Conservation (phyloP, 768 basidiomycete species). For the Arthromyces matolae region DNA sequence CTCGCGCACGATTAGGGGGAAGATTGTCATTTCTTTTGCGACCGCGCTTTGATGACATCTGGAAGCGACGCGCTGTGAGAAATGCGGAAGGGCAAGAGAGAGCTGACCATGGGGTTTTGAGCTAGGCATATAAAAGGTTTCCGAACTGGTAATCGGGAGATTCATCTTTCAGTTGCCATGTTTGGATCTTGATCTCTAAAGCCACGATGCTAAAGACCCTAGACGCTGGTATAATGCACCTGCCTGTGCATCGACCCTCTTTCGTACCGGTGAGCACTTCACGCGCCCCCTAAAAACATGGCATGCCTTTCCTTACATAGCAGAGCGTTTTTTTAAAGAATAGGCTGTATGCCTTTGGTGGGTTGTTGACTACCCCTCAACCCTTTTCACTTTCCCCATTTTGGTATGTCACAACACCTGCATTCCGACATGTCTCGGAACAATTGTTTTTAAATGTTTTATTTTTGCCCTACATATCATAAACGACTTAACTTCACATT, state of each 20-base stretch:
- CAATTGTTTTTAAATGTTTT: background rate
- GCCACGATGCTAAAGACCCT: slow-evolving; percentile 7
- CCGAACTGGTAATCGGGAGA: slow-evolving; percentile 30
- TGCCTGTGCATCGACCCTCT: slow-evolving; percentile 5
- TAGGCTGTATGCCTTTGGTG: background rate
- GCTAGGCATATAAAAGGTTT: slow-evolving; percentile 41
- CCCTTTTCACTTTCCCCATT: slow-evolving; percentile 10
- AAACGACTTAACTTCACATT: slow-evolving; percentile 8
- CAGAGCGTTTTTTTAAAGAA: slow-evolving; percentile 1
- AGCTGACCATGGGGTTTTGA: slow-evolving; percentile 20
- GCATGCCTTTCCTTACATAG: no score
- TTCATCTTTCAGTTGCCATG: slow-evolving; percentile 24
- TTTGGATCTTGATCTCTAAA: slow-evolving; percentile 17
- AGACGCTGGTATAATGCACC: background rate
- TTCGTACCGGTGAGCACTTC: no score
- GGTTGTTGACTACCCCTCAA: background rate
- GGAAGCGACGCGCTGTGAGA: slow-evolving; percentile 28
- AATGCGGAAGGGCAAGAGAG: slow-evolving; percentile 21
- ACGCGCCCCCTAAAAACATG: no score
- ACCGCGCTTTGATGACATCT: slow-evolving; percentile 84
- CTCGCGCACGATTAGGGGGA: slow-evolving; percentile 78
- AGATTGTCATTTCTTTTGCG: slow-evolving; percentile 80
- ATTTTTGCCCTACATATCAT: slow-evolving; percentile 12
- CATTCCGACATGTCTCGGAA: slow-evolving; percentile 16
- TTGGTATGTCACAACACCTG: slow-evolving; percentile 1